Evolutionary conservation across 441 rosid genomes (phyloP).

Genomic region (Aleurites moluccanus): DNA sequence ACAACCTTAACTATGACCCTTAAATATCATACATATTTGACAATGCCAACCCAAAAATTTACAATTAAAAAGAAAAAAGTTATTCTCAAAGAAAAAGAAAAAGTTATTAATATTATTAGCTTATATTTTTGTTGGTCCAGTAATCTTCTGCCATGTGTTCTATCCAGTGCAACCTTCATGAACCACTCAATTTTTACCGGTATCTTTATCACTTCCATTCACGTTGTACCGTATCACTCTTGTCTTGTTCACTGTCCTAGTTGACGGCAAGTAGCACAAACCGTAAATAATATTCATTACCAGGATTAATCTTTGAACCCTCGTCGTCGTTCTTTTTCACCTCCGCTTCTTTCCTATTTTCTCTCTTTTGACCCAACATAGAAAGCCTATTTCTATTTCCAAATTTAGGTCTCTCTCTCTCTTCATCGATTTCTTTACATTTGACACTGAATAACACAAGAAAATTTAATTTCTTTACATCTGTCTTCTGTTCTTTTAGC

Average conservation of each 20-base stretch:
- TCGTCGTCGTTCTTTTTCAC: constrained; percentile 5
- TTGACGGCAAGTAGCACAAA: constrained; percentile 1
- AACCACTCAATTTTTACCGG: neutral
- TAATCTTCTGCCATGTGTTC: neutral
- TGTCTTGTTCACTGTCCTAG: constrained; percentile 4
- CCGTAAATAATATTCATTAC: constrained; percentile 5
- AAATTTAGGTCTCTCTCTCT: neutral
- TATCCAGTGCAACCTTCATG: neutral
- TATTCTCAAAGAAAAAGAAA: too few species aligned
- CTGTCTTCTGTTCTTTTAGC: neutral
- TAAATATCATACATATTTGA: too few species aligned
- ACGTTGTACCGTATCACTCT: neutral
- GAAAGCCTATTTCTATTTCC: neutral
- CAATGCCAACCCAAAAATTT: too few species aligned
- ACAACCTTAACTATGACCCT: too few species aligned
- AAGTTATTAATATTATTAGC: too few species aligned
- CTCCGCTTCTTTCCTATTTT: neutral
- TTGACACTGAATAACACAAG: neutral
- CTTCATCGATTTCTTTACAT: neutral
- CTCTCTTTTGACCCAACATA: neutral
- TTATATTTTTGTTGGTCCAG: too few species aligned
- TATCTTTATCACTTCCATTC: neutral
- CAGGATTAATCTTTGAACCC: neutral
- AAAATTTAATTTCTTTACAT: neutral
- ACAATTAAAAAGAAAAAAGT: too few species aligned